Conservation (phyloP, 352 stramenopile species). For the Pythium brassicae region DNA sequence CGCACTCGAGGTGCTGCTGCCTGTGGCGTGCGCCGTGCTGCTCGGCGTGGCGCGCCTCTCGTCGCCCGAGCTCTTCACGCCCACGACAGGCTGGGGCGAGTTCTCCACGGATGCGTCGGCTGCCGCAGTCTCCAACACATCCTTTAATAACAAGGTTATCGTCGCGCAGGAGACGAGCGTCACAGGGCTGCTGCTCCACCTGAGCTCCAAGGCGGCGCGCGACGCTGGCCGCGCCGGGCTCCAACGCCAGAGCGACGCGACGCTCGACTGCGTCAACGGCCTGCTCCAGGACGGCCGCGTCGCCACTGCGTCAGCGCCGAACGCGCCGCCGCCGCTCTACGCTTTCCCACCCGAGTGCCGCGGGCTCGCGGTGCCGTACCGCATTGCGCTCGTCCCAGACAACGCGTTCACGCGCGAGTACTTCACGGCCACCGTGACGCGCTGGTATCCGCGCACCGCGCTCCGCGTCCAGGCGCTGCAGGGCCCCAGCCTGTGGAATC, state of each 20-base stretch:
- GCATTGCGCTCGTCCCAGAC: conserved; percentile 24
- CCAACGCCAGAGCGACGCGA: too few relatives aligned
- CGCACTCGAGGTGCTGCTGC: conserved; percentile 6
- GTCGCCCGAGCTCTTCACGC: neutral
- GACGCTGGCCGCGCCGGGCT: neutral
- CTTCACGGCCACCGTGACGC: conserved; percentile 29
- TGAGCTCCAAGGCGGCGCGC: neutral
- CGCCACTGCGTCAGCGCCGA: neutral
- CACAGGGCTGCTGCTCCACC: conserved; percentile 2
- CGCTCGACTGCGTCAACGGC: neutral
- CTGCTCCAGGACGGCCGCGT: conserved; percentile 9
- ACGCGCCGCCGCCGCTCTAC: conserved; percentile 5
- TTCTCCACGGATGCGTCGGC: neutral
- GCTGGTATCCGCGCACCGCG: conserved; percentile 31
- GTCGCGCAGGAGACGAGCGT: conserved; percentile 2
- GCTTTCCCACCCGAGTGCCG: conserved; percentile 12
- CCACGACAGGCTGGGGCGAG: neutral
- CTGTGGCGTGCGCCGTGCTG: neutral
- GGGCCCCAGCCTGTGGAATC: neutral
- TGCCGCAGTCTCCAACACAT: neutral
- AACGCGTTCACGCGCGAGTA: conserved; percentile 38
- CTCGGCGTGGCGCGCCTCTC: neutral
- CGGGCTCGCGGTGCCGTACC: conserved; percentile 14
- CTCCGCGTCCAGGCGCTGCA: neutral
- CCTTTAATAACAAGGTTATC: neutral